These are phyloP conservation scores for Calonectria pseudoreteaudii DNA, from an alignment of 2,329 filamentous ascomycete genomes.

Conservation along the genomic window DNA sequence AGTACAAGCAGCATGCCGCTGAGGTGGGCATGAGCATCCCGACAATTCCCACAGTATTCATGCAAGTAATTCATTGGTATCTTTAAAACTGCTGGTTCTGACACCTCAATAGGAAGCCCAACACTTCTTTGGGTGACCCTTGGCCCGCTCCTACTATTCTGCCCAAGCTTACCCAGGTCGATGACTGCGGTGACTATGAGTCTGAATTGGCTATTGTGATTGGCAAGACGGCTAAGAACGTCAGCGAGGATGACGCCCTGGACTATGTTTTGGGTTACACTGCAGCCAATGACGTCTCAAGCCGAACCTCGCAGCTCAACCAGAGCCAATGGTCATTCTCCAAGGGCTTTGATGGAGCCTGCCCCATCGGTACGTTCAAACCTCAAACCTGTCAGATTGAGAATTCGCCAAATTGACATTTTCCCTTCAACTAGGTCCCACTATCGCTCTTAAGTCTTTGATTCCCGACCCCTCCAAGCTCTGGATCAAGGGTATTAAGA, in stretches of 20 bases:
- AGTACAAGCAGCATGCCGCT: conserved; percentile 53
- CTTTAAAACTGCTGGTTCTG: background rate
- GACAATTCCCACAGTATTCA: conserved; percentile 66
- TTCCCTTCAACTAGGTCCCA: conserved; percentile 63
- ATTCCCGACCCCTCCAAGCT: conserved; percentile 69
- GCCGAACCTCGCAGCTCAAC: conserved; percentile 42
- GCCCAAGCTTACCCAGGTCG: conserved; percentile 60
- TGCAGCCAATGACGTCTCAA: conserved; percentile 71
- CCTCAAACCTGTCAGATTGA: background rate
- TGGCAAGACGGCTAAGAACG: conserved; percentile 63
- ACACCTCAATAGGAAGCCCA: conserved; percentile 58
- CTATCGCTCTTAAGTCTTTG: conserved; percentile 69
- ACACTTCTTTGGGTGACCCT: conserved; percentile 65
- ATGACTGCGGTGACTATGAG: conserved; percentile 69
- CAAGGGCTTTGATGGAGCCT: conserved; percentile 69
- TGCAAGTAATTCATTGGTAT: conserved; percentile 45
- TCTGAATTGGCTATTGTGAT: conserved; percentile 70
- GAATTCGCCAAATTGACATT: conserved; percentile 4
- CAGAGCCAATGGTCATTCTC: conserved; percentile 56
- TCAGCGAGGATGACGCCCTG: conserved; percentile 66
- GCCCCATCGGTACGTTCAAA: conserved; percentile 55
- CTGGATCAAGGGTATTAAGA: conserved; percentile 66
- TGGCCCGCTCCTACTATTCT: conserved; percentile 64
- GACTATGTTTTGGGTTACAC: conserved; percentile 74
- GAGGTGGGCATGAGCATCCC: conserved; percentile 66